phyloP scores from a whole-genome alignment of 2,329 filamentous ascomycete species.

The Fusarium piperis region DNA sequence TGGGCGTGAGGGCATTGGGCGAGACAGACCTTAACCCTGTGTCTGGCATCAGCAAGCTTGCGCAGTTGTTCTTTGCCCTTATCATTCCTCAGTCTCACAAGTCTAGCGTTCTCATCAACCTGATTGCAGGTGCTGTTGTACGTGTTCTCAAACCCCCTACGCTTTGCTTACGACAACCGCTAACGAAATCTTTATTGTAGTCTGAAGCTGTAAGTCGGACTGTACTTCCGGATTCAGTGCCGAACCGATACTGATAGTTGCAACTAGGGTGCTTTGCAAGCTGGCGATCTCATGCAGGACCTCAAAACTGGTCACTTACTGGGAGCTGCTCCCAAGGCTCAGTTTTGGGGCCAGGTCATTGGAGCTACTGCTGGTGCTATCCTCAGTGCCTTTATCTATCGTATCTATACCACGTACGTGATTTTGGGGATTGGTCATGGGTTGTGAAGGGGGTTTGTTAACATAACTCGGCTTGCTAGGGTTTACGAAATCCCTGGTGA shows the following conservation, averaged over 20 bases:
- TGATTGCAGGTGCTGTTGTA: constrained; percentile 87
- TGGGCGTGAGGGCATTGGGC: constrained; percentile 74
- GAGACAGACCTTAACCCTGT: constrained; percentile 97
- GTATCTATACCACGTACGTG: constrained; percentile 76
- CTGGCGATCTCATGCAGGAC: constrained; percentile 96
- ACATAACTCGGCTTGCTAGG: constrained; percentile 47
- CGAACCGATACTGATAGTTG: constrained; percentile 1
- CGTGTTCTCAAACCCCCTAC: constrained; percentile 24
- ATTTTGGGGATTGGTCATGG: not conserved
- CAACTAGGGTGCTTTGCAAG: constrained; percentile 79
- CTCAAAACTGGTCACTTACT: constrained; percentile 95
- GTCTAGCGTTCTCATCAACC: constrained; percentile 92
- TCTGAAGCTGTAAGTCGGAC: constrained; percentile 51
- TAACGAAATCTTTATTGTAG: constrained; percentile 34
- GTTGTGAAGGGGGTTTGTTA: not conserved
- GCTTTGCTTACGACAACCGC: not conserved
- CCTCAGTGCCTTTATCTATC: constrained; percentile 86
- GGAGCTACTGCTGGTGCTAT: constrained; percentile 88
- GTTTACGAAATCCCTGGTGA: constrained; percentile 91
- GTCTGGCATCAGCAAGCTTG: constrained; percentile 95
- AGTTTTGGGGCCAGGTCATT: constrained; percentile 97
- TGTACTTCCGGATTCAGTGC: not conserved
- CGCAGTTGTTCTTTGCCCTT: constrained; percentile 92
- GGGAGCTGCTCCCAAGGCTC: constrained; percentile 90
- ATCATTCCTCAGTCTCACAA: constrained; percentile 83